These are phyloP conservation scores for Fusarium keratoplasticum DNA, from an alignment of 2,329 filamentous ascomycete genomes.

Conservation along the genomic window DNA sequence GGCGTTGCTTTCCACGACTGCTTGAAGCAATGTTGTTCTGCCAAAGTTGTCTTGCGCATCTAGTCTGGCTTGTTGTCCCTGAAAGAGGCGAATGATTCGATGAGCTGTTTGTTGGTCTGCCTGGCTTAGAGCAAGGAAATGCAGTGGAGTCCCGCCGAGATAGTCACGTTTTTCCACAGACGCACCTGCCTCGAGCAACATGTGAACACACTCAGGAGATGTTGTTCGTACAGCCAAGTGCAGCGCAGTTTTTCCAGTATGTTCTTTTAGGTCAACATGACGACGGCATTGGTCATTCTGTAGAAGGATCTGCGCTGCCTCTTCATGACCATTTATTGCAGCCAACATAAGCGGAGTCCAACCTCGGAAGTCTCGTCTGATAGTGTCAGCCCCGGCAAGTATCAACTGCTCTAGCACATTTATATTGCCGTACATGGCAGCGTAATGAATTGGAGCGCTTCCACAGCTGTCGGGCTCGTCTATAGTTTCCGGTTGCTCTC, in stretches of 20 bases:
- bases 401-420: slow-evolving; percentile 3
- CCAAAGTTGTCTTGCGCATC: accelerated
- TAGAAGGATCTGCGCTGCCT: neutral
- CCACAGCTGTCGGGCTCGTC: neutral
- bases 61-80: neutral
- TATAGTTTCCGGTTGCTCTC: slow-evolving; percentile 10
- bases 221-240: accelerated
- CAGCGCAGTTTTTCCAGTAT: accelerated
- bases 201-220: neutral
- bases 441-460: accelerated
- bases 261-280: accelerated
- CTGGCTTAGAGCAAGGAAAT: accelerated
- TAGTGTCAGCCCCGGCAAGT: neutral
- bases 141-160: accelerated
- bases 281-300: neutral
- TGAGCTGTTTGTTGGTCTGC: accelerated
- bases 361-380: accelerated
- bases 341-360: neutral
- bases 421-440: accelerated
- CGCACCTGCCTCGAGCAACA: slow-evolving; percentile 25
- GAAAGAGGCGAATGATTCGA: neutral
- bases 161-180: accelerated
- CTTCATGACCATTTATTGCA: accelerated
- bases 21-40: accelerated
- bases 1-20: accelerated